A percentile compares a stretch with the other conserved stretches of the same genome.
Conservation (phyloP, 2,329 filamentous ascomycete species). For the Calonectria henricotiae region DNA sequence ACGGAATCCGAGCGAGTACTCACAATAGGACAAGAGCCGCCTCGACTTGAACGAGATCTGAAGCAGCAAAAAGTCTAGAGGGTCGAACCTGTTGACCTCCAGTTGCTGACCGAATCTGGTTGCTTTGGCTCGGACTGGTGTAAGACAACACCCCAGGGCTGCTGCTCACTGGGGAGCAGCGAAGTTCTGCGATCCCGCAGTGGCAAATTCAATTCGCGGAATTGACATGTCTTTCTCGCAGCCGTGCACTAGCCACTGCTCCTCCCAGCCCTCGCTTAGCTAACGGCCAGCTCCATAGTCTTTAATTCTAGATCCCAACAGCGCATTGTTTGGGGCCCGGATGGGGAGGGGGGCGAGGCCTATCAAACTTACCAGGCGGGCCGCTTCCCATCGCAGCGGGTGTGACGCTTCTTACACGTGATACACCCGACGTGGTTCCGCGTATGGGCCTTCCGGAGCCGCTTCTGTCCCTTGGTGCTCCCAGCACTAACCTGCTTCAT, state of each 20-base stretch:
- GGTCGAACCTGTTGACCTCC: slow-evolving; percentile 30
- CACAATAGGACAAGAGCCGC: slow-evolving; percentile 47
- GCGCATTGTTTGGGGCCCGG: not conserved
- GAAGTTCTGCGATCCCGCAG: slow-evolving; percentile 44
- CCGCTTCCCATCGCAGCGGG: not conserved
- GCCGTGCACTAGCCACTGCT: slow-evolving; percentile 38
- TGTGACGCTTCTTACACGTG: not conserved
- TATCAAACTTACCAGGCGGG: slow-evolving; percentile 1
- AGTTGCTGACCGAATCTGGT: not conserved
- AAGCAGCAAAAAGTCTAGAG: slow-evolving; percentile 42
- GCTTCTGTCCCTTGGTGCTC: not conserved
- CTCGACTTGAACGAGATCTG: slow-evolving; percentile 46
- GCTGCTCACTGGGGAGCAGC: slow-evolving; percentile 45
- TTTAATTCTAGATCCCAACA: not conserved
- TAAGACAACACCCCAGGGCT: slow-evolving; percentile 39
- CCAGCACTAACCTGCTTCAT: not conserved
- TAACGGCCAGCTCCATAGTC: not conserved
- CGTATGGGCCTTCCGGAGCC: slow-evolving; percentile 6
- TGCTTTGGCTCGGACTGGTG: not conserved
- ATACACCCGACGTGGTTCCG: not conserved
- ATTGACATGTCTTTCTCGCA: slow-evolving; percentile 39
- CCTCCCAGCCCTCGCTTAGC: not conserved
- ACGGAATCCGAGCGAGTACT: slow-evolving; percentile 22
- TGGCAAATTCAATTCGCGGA: slow-evolving; percentile 35
- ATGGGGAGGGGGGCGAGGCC: not conserved